These are phyloP conservation scores for Populus hybrid DNA, from an alignment of 441 rosid genomes.

Conservation along the genomic window DNA sequence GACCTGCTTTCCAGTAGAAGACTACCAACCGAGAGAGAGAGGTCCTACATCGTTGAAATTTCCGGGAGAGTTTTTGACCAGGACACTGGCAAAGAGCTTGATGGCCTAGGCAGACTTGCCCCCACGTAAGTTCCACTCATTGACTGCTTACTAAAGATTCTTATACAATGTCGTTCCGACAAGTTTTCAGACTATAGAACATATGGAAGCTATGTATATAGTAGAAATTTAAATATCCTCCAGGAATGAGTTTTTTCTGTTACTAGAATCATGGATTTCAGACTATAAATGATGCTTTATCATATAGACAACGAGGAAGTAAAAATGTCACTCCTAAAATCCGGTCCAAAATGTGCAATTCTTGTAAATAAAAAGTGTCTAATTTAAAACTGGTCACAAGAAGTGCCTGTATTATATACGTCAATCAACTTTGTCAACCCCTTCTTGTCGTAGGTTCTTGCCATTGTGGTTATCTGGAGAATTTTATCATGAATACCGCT, in stretches of 20 bases:
- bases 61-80: constrained; percentile 78
- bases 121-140: constrained; percentile 67
- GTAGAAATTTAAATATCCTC: neutral
- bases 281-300: neutral
- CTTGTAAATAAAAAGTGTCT: neutral
- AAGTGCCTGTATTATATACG: neutral
- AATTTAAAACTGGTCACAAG: neutral
- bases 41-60: constrained; percentile 62
- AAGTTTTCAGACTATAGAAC: neutral
- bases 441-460: neutral
- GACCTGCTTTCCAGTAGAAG: constrained; percentile 71
- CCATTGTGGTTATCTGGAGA: neutral
- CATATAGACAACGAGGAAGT: neutral
- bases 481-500: neutral
- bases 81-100: constrained; percentile 70
- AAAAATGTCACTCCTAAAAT: neutral
- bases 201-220: neutral
- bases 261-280: neutral
- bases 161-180: neutral
- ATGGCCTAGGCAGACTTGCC: constrained; percentile 87
- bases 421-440: neutral
- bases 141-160: neutral
- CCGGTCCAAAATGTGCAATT: neutral
- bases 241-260: neutral
- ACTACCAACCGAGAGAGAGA: constrained; percentile 52